Evolutionary conservation across 108 stramenopile genomes (phyloP), one percentile per base, ranked within the genome.

Genomic region (Bacterosira constricta): DNA sequence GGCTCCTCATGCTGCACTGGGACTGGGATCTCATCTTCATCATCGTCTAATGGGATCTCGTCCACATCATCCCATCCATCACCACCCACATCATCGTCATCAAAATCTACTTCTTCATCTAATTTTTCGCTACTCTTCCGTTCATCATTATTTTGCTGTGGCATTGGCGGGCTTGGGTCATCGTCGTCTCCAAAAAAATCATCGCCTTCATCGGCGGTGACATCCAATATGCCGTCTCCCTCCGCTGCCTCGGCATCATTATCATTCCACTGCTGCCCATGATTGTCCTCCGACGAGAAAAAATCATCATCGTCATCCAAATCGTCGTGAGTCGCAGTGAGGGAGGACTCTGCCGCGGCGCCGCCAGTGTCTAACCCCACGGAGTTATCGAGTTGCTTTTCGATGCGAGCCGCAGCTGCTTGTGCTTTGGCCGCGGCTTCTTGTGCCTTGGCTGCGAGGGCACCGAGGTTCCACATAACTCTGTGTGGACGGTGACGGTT

Each of bases 371-470:
- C 18, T 26, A 75, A 30, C 9, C 78, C 78, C 44, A 79, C 69
- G 2, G 78, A 79, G 20, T 70, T 59, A 32, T 79, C 78, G 29
- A 79, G 73, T 46, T 79, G 73, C 32, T 37, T 49, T 60, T 79
- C 78, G 34, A 79, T 37, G 2, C 74, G 58, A 36, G 73, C 73
- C 18, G 78, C 78, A 6, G 78, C 78, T 61, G 74, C 78, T 70
- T 79, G 73, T 23, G 78, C 78, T 63, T 79, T 79, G 30, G 57
- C 55, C 18, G 78, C 78, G 11, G 78, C 78, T 61, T 79, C 78
- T 70, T 79, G 73, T 23, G 78, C 78, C 72, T 79, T 79, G 30
- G 57, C 55, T 12, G 78, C 78, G 18, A 79, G 62, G 46, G 76
- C 47, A 21, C 53, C 44, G 3, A 77, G 63, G 60, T 66, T 75